These are phyloP conservation scores for Saitozyma podzolica DNA, from an alignment of 768 basidiomycete genomes.

Conservation along the genomic window DNA sequence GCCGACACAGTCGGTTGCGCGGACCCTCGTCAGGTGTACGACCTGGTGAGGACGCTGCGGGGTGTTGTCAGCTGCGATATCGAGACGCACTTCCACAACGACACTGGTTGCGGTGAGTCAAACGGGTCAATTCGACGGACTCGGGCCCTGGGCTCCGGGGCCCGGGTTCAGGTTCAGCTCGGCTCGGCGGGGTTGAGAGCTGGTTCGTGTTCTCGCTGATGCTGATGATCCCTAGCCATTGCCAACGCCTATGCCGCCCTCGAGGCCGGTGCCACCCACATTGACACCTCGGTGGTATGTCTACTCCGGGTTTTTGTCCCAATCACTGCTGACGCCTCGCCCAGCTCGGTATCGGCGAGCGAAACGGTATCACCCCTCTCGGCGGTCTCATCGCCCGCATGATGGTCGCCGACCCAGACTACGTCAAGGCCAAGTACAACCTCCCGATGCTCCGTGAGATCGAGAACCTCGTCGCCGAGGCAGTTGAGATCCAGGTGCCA, in stretches of 20 bases:
- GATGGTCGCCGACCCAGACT: conserved; percentile 92
- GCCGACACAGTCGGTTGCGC: conserved; percentile 99
- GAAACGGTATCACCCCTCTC: conserved; percentile 97
- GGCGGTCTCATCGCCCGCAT: conserved; percentile 96
- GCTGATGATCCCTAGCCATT: conserved; percentile 60
- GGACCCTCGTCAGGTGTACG: conserved; percentile 97
- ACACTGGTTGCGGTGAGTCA: conserved; percentile 80
- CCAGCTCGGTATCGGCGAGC: conserved; percentile 95
- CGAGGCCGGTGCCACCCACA: conserved; percentile 97
- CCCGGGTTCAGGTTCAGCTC: no score
- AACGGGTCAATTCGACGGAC: no score
- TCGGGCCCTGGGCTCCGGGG: no score
- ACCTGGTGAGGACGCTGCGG: conserved; percentile 90
- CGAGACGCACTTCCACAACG: conserved; percentile 96
- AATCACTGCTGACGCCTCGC: not conserved
- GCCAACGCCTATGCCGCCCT: conserved; percentile 98
- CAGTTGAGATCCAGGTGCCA: conserved; percentile 95
- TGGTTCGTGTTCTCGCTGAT: no score
- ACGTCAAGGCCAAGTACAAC: conserved; percentile 99
- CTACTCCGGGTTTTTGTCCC: no score
- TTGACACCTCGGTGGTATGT: conserved; percentile 73
- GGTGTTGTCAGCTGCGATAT: conserved; percentile 98
- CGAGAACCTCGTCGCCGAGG: conserved; percentile 97
- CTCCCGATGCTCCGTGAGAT: conserved; percentile 95
- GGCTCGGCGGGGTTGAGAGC: no score